Base-by-base conservation (phyloP, 2,329 filamentous ascomycete genomes). In the Penicillium sp. region DNA sequence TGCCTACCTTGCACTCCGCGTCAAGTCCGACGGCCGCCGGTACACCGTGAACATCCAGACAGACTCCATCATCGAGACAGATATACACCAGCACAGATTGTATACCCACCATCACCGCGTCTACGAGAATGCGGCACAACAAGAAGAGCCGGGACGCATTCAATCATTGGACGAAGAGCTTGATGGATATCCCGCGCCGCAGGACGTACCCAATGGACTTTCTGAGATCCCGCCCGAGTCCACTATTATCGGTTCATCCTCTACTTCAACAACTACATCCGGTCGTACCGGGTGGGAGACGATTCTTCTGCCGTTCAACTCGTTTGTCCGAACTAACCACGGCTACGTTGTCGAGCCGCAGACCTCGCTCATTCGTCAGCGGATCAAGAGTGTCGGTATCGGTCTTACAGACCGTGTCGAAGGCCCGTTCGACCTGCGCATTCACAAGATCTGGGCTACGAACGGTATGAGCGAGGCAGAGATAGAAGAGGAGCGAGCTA, bases 21-120 rank as follows among this genome's bases (percentile, higher is more conserved):
- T 98, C 59, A 93, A 89, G 67, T 91, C 87, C 3, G 93, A 97
- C 64, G 90, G 89, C 13, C 78, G 93, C 49, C 86, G 87, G 60
- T 98, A 97, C 73, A 88, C 95, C 47, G 82, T 98, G 61, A 98
- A 98, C 69, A 74, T 98, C 13, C 93, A 97, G 74, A 95, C 90
- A 3, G 91, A 98, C 64, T 87, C 87, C 1, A 84, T 98, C 45
- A 87, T 95, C 39, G 87, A 89, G 9, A 91, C 89, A n/a, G 93
- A 98, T 67, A 77, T 98, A 53, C 93, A 97, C 68, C 93, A 98
- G 67, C 93, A 98, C 69, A 78, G 93, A 40, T 71, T 98, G 4
- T 95, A 74, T 56, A 74, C 72, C 13, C 66, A 64, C 40, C 68
- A 73, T 40, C 71, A 74, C 52, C 65, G 64, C 16, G 51, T 67